Evolutionary conservation across 2,329 filamentous ascomycete genomes (phyloP), one percentile per base, ranked within the genome.

Genomic region (Lasiodiplodia theobromae): DNA sequence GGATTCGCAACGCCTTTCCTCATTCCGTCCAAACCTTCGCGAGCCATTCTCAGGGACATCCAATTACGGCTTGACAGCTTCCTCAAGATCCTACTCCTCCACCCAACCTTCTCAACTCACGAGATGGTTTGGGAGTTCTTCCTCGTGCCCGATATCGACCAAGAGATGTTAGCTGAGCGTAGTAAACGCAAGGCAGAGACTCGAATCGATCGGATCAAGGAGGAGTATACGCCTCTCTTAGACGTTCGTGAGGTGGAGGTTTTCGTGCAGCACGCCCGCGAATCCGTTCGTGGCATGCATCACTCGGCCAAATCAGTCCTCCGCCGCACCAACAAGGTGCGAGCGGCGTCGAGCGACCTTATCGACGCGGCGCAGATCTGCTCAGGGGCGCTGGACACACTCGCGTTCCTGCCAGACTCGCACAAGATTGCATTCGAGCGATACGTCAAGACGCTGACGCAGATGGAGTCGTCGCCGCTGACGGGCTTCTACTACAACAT

Each of bases 111-210:
- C 77, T 88, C 93, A 0, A 97, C 93, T 0, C 96, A 99, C 76
- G 96, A 99, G 82, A 93, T 98, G 87, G 86, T 99, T 2, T 99
- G 96, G 96, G 96, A 99, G 75, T 99, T 99, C 81, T 97, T 99
- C 80, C 86, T 99, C 0, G 94, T 99, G 14, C 96, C 96, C 1
- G 96, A 99, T 73, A 88, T 99, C 62, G 93, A 97, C 77, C 87
- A 92, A 0, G 89, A 93, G 23, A 93, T 94, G 88, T 95, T 98
- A 86, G 91, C 92, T 66, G 91, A 97, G 78, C 89, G 96, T 62
- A 97, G 92, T 71, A 89, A 89, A 67, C 88, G 94, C 70, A 99
- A 99, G 80, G 92, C 93, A 4, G 91, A 94, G 77, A 89, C 91
- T 0, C 87, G 95, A 34, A 84, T 88, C 3, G 96, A 99, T 76